Percentiles rank a stretch among this genome's conserved stretches.
These are phyloP conservation scores for Triticum urartu DNA, from an alignment of 176 grass and related monocot species.

Conservation along the genomic window DNA sequence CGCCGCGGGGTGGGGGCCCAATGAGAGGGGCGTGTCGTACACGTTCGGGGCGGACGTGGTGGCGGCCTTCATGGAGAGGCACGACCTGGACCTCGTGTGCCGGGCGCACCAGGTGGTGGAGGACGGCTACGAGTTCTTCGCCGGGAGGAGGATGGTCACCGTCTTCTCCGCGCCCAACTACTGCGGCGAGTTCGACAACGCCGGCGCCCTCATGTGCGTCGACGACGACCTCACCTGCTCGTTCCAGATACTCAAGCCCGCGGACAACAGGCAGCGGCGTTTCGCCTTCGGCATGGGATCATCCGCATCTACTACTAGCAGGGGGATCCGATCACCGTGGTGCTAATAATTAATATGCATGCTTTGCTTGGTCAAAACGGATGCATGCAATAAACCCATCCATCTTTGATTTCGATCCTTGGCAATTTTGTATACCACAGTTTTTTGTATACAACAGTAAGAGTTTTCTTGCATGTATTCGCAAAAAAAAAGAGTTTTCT, in stretches of 20 bases:
- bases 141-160: constrained; percentile 26
- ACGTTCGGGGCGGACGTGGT: constrained; percentile 59
- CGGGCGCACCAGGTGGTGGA: constrained; percentile 65
- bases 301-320: fast-evolving
- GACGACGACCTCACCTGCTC: constrained; percentile 48
- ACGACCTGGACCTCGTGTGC: constrained; percentile 67
- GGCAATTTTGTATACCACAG: no score
- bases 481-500: no score
- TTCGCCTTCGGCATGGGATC: not conserved
- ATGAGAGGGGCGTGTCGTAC: constrained; percentile 58
- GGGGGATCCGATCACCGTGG: not conserved
- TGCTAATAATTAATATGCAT: not conserved
- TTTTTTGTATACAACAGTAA: no score
- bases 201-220: constrained; percentile 36
- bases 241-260: constrained; percentile 31
- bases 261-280: not conserved
- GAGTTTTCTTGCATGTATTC: no score
- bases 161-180: constrained; percentile 54
- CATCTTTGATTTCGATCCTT: no score
- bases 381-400: not conserved
- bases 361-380: not conserved
- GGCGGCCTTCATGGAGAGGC: constrained; percentile 34
- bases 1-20: constrained; percentile 39
- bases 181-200: constrained; percentile 57
- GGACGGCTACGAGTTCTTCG: constrained; percentile 50